Percentiles rank a stretch among this genome's conserved stretches.
These are phyloP conservation scores for Fusarium xylarioides DNA, from an alignment of 2,329 filamentous ascomycete species.

Conservation along the genomic window DNA sequence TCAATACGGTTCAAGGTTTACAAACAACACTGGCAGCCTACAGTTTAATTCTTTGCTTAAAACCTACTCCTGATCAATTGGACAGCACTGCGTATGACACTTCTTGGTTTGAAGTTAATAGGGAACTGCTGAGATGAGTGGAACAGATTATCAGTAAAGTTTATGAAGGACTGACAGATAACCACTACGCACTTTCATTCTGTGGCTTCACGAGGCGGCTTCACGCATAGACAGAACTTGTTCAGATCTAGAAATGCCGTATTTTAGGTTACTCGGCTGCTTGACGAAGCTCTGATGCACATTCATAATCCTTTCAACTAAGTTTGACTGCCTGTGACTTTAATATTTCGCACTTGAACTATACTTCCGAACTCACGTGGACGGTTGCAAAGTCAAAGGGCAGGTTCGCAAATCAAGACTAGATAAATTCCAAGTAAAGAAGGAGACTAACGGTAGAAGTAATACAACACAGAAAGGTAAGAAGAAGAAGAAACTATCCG, in stretches of 20 bases:
- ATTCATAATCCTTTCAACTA: no score
- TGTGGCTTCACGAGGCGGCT: rapidly evolving
- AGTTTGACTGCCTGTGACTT: neutral
- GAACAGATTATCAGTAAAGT: rapidly evolving
- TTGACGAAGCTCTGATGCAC: no score
- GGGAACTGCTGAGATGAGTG: no score
- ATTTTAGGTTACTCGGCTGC: no score
- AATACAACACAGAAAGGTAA: neutral
- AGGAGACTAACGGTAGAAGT: rapidly evolving
- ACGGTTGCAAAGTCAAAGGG: rapidly evolving
- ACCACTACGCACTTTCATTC: rapidly evolving
- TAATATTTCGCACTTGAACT: rapidly evolving
- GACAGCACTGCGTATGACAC: rapidly evolving
- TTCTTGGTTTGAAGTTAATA: rapidly evolving
- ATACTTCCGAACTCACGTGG: rapidly evolving
- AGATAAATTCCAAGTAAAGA: rapidly evolving
- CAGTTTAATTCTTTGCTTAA: rapidly evolving
- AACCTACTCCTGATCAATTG: rapidly evolving
- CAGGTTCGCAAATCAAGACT: neutral
- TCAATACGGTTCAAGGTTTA: rapidly evolving
- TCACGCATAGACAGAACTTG: rapidly evolving
- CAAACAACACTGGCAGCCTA: rapidly evolving
- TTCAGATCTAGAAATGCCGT: rapidly evolving
- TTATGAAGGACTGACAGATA: neutral
- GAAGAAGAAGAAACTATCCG: no score